Percentiles rank a stretch among this genome's conserved stretches.
These are phyloP conservation scores for Flaveria robusta DNA, from an alignment of 129 eudicot genomes.

Conservation along the genomic window DNA sequence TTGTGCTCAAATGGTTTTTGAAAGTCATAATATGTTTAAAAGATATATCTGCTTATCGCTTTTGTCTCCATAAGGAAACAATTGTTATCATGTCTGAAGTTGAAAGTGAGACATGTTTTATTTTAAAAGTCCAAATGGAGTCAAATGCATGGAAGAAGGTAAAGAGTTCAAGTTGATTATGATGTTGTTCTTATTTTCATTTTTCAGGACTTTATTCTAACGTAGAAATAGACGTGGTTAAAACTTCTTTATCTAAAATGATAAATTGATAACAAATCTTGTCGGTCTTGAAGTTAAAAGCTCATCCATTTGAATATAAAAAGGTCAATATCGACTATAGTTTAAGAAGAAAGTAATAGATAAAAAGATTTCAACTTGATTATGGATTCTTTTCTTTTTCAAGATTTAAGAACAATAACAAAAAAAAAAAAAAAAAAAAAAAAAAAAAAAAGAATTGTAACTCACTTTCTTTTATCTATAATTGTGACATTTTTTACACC, in stretches of 20 bases:
- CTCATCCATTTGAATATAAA: too few relatives aligned
- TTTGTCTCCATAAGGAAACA: background rate
- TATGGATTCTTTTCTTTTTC: too few relatives aligned
- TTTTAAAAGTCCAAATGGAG: background rate
- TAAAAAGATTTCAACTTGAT: too few relatives aligned
- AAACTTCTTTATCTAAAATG: background rate
- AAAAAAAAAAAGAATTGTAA: background rate
- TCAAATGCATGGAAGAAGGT: background rate
- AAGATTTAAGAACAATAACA: too few relatives aligned
- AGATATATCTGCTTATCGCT: background rate
- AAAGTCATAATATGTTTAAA: background rate
- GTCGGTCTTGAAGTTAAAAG: too few relatives aligned
- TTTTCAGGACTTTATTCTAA: too few relatives aligned
- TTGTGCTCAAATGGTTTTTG: background rate
- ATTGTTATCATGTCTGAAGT: background rate
- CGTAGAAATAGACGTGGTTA: background rate
- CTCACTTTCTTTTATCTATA: background rate
- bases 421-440: too few relatives aligned
- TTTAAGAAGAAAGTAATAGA: too few relatives aligned
- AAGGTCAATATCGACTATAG: too few relatives aligned
- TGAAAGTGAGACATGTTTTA: background rate
- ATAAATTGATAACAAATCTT: too few relatives aligned
- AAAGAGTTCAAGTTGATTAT: slow-evolving; percentile 22
- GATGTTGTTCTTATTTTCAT: background rate
- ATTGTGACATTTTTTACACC: background rate